A percentile compares a stretch with the other conserved stretches of the same genome.
Evolutionary conservation across 805 yeast species (phyloP).

Genomic region (Zygotorulaspora sp.): DNA sequence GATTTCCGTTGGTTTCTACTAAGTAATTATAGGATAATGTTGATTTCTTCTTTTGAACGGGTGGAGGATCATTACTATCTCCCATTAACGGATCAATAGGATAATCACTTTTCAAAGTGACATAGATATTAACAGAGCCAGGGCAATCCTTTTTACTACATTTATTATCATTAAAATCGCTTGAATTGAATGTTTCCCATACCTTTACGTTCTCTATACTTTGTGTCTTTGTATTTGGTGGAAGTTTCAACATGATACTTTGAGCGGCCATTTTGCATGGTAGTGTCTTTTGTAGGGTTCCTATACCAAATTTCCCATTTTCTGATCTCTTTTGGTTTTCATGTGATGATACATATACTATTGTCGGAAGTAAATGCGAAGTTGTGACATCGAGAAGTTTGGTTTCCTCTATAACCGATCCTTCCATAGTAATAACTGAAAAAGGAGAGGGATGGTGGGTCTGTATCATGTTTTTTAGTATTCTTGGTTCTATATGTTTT

Average conservation of each 20-base stretch:
- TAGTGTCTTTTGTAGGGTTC: neutral
- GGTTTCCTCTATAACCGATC: neutral
- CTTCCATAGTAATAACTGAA: neutral
- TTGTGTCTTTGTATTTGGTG: neutral
- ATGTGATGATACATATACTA: neutral
- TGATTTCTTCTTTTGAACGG: neutral
- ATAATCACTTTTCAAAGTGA: too few species aligned
- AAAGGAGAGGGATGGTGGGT: neutral
- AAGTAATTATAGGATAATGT: neutral
- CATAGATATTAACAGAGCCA: too few species aligned
- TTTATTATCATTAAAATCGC: neutral
- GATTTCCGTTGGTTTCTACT: neutral
- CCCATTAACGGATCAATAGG: too few species aligned
- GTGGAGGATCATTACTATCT: neutral
- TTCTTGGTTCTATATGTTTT: slow-evolving; percentile 4
- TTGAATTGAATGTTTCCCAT: neutral
- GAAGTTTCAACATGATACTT: neutral
- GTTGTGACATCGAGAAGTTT: neutral
- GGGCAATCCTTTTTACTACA: neutral
- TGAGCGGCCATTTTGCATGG: neutral
- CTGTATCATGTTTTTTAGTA: slow-evolving; percentile 1
- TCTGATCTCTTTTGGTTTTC: neutral
- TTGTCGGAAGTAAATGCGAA: neutral
- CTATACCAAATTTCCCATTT: neutral
- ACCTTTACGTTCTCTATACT: neutral